Percentiles rank a stretch among this genome's conserved stretches.
phyloP scores from a whole-genome alignment of 1,284 basidiomycete genomes.

The Ustilago bromivora region DNA sequence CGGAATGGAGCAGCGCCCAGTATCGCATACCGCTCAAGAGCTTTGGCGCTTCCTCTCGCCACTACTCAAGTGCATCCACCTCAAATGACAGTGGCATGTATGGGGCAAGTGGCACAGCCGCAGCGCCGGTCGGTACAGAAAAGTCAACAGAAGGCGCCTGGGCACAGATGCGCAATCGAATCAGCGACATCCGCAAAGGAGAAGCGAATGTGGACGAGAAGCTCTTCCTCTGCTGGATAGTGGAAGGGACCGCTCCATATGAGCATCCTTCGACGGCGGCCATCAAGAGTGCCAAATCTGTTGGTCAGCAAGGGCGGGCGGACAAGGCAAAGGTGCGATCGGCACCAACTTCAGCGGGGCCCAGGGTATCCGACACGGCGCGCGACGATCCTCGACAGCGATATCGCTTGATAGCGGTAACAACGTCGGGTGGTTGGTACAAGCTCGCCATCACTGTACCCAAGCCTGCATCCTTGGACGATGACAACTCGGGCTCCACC shows the following conservation, averaged over 20 bases:
- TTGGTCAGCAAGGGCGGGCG: not conserved
- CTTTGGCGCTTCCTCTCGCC: constrained; percentile 46
- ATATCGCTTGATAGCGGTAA: constrained; percentile 54
- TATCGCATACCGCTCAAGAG: constrained; percentile 59
- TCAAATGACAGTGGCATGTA: constrained; percentile 15
- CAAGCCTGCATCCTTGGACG: not conserved
- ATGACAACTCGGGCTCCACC: constrained; percentile 20
- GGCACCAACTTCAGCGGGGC: not conserved
- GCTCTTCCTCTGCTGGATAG: constrained; percentile 59
- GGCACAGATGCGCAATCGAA: constrained; percentile 58
- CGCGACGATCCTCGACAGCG: not conserved
- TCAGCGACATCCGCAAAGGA: constrained; percentile 60
- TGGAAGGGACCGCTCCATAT: constrained; percentile 6
- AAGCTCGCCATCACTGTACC: constrained; percentile 47
- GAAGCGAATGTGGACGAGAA: constrained; percentile 58
- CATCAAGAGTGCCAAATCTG: not conserved
- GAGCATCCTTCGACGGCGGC: not conserved
- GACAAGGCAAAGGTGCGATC: constrained; percentile 11
- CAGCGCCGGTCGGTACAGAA: constrained; percentile 24
- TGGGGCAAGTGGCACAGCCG: constrained; percentile 6
- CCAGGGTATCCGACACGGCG: not conserved
- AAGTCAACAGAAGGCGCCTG: constrained; percentile 61
- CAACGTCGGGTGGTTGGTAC: constrained; percentile 63
- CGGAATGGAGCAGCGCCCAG: constrained; percentile 61
- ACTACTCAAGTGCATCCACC: constrained; percentile 13